A percentile compares a stretch with the other conserved stretches of the same genome.
Conservation (phyloP, 148 eudicot genomes). For the Silene uniflora region DNA sequence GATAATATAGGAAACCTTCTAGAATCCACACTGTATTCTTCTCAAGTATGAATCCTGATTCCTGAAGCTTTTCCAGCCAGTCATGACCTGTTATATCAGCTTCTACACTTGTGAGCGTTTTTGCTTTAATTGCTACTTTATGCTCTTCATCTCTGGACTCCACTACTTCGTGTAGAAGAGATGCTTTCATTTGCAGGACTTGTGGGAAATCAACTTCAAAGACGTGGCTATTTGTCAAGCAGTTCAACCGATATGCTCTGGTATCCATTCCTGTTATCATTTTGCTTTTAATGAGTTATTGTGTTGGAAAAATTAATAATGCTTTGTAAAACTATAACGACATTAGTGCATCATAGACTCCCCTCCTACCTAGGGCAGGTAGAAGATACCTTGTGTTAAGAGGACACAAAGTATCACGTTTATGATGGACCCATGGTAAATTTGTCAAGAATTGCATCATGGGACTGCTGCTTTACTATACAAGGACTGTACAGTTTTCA, state of each 20-base stretch:
- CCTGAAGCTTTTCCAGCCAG: constrained; percentile 75
- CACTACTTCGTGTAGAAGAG: constrained; percentile 59
- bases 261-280: constrained; percentile 77
- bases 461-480: background rate
- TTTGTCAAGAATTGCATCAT: background rate
- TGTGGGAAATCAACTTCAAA: constrained; percentile 88
- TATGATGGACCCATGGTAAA: background rate
- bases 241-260: constrained; percentile 72
- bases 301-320: background rate
- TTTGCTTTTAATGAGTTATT: background rate
- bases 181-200: constrained; percentile 72
- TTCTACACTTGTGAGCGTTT: constrained; percentile 65
- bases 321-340: background rate
- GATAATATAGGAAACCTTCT: constrained; percentile 82
- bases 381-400: background rate
- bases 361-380: too few relatives aligned
- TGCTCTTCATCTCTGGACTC: constrained; percentile 36
- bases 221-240: constrained; percentile 63
- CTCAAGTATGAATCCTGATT: constrained; percentile 63
- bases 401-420: background rate
- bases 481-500: background rate
- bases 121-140: constrained; percentile 47
- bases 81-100: constrained; percentile 58
- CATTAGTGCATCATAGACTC: too few relatives aligned
- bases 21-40: constrained; percentile 81